Evolutionary conservation across 805 yeast species (phyloP), one percentile per base, ranked within the genome.

Genomic region (Jamesozyma hellenica): DNA sequence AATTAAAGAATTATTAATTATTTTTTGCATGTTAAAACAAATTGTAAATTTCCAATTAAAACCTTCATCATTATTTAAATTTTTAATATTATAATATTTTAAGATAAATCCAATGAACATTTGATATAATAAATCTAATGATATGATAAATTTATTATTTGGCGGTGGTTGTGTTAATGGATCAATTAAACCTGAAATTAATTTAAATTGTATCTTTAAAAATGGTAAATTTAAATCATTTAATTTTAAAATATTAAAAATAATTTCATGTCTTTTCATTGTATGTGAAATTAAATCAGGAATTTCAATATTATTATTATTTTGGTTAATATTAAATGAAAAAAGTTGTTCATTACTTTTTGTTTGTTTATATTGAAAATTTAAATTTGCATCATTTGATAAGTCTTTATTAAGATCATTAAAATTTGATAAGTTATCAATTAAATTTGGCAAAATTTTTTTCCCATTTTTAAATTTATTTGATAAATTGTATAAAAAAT

Each of bases 141-240:
- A 78, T 14, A 78, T 61, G 1, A 77, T 61, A 39, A 65, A 60
- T 11, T 61, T 56, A 41, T 75, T 81, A 18, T 67, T 68, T 31
- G 79, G 82, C 21, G 71, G 68, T 0, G 92, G 87, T 48, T 79
- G 85, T 1, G 87, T 77, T 48, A 70, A 64, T 2, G 87, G 85
- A 53, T 82, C 88, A 7, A 66, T 64, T 35, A 74, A 46, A 0
- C 65, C 51, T 2, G 70, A 55, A 3, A 72, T 38, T 0, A 60
- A 46, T 5, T 45, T 43, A 37, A 55, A 58, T 37, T 53, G 58
- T 10, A 42, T 32, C 14, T 38, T 17, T 21, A 56, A 30, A 14
- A 55, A 38, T 15, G 61, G 58, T 9, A 43, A 32, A 25, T 42
- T 39, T 4, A 44, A 32, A n/a, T 43, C 30, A 17, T 42, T 41